phyloP scores from a whole-genome alignment of 257 asterid species.

The Solanum appendiculatum region DNA sequence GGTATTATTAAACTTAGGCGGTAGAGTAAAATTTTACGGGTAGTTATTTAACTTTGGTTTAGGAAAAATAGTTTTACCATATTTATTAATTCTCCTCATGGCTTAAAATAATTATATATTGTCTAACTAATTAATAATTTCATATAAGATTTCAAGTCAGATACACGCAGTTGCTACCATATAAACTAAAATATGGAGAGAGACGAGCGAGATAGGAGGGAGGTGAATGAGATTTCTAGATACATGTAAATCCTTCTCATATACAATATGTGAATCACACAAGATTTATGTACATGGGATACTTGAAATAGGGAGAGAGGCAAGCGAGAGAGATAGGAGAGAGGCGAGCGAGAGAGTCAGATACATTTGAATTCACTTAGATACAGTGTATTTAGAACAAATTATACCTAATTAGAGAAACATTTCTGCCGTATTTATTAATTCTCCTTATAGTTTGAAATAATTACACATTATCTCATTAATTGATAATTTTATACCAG shows the following conservation, averaged over 20 bases:
- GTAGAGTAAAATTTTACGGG: background rate
- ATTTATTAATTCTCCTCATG: too few species aligned
- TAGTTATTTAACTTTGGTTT: background rate
- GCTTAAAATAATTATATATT: too few species aligned
- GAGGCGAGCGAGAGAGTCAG: background rate
- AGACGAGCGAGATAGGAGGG: background rate
- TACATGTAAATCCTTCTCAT: background rate
- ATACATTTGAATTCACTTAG: background rate
- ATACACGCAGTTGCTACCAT: background rate
- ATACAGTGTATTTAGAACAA: too few species aligned
- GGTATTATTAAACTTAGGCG: background rate
- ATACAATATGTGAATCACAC: background rate
- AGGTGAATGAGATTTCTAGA: background rate
- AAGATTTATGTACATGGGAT: too few species aligned
- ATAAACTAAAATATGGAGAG: background rate
- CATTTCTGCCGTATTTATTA: too few species aligned
- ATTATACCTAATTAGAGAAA: too few species aligned
- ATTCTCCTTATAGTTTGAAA: too few species aligned
- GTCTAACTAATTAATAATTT: too few species aligned
- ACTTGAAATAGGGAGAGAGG: background rate
- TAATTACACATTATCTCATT: too few species aligned
- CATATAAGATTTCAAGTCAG: too few species aligned
- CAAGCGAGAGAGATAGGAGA: background rate
- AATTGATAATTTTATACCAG: too few species aligned
- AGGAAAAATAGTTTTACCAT: too few species aligned